phyloP scores from a whole-genome alignment of 1,284 basidiomycete species.

The Rhodotorula sp. region DNA sequence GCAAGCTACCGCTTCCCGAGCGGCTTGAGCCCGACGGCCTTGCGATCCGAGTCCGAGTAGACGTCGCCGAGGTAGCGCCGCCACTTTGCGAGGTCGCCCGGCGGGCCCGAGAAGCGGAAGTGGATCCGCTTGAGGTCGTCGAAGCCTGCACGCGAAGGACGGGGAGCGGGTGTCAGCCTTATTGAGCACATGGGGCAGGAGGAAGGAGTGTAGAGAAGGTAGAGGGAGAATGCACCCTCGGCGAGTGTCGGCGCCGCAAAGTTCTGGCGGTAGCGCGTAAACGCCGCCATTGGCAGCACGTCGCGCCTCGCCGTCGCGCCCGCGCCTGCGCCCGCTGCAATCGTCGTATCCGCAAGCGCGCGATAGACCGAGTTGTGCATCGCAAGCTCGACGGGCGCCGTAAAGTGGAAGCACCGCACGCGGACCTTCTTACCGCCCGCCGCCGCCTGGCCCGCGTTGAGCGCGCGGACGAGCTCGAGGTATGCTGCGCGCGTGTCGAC shows the following conservation, averaged over 20 bases:
- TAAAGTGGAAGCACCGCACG: slow-evolving; percentile 63
- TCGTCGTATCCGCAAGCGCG: slow-evolving; percentile 11
- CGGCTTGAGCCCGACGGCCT: not conserved
- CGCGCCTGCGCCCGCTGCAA: slow-evolving; percentile 47
- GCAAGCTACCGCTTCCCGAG: not conserved
- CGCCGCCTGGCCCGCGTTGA: not conserved
- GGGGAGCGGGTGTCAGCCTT: not conserved
- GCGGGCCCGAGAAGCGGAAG: slow-evolving; percentile 70
- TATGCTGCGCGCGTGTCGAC: slow-evolving; percentile 67
- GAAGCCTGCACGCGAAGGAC: slow-evolving; percentile 62
- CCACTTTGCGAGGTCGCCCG: slow-evolving; percentile 15
- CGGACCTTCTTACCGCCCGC: slow-evolving; percentile 45
- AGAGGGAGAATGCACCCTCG: slow-evolving; percentile 24
- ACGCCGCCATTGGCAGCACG: slow-evolving; percentile 30
- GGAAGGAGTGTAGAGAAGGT: not conserved
- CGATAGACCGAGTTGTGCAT: slow-evolving; percentile 60
- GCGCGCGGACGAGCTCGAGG: slow-evolving; percentile 61
- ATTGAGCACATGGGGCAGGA: not conserved
- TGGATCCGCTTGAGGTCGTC: slow-evolving; percentile 71
- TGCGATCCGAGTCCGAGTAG: not conserved
- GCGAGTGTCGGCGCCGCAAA: slow-evolving; percentile 15
- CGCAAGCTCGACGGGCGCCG: slow-evolving; percentile 70
- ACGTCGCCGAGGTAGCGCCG: slow-evolving; percentile 25
- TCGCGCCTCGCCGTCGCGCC: slow-evolving; percentile 19
- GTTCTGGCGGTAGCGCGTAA: slow-evolving; percentile 6